phyloP scores from a whole-genome alignment of 1,284 basidiomycete species.

The Ustilago curta region DNA sequence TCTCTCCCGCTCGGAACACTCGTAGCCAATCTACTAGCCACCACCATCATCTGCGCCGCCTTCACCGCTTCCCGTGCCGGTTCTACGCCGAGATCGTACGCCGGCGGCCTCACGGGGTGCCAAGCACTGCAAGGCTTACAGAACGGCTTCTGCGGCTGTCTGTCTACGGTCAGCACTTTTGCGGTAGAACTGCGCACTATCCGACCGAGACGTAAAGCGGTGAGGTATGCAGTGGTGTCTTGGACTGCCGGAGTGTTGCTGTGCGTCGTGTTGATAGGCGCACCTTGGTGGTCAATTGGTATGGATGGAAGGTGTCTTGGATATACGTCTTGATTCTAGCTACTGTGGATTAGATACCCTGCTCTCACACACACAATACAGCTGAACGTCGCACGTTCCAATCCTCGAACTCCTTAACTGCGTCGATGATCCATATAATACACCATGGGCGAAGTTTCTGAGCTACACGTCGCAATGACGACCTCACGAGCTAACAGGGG shows the following conservation, averaged over 20 bases:
- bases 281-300: constrained; percentile 61
- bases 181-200: constrained; percentile 81
- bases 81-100: constrained; percentile 2
- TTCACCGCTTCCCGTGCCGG: constrained; percentile 54
- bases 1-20: constrained; percentile 84
- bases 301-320: constrained; percentile 58
- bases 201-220: constrained; percentile 59
- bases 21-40: constrained; percentile 81
- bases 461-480: neutral
- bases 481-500: neutral
- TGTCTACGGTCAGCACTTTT: constrained; percentile 95
- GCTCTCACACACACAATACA: neutral
- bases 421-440: neutral
- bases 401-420: neutral
- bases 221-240: constrained; percentile 57
- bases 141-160: constrained; percentile 94
- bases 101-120: constrained; percentile 44
- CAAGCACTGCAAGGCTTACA: constrained; percentile 72
- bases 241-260: constrained; percentile 56
- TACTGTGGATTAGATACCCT: constrained; percentile 3
- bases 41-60: constrained; percentile 40
- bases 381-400: neutral
- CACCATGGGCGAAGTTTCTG: neutral
- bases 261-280: constrained; percentile 59
- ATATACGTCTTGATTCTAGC: constrained; percentile 5